These are phyloP conservation scores for Eustoma russellianum DNA, from an alignment of 257 asterid species.

Conservation along the genomic window DNA sequence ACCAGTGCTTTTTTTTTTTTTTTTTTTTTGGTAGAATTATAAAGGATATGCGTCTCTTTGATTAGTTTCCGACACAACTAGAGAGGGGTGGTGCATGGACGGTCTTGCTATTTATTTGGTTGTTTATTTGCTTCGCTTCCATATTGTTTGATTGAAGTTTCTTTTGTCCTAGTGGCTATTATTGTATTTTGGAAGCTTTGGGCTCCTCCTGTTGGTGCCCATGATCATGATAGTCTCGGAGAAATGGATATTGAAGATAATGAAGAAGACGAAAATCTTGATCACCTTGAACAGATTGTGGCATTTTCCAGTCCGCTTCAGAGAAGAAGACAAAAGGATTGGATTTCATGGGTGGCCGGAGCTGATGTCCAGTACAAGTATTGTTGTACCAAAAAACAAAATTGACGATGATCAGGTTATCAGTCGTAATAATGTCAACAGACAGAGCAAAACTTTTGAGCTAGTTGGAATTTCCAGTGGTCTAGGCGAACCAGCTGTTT, in stretches of 20 bases:
- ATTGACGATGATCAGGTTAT: constrained; percentile 14
- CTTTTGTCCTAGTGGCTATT: background rate
- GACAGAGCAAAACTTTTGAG: constrained; percentile 8
- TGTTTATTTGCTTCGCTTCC: too few relatives aligned
- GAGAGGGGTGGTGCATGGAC: too few relatives aligned
- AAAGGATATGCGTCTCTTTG: too few relatives aligned
- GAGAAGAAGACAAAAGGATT: constrained; percentile 58
- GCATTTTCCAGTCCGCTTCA: constrained; percentile 46
- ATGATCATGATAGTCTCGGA: constrained; percentile 11
- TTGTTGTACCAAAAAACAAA: constrained; percentile 10
- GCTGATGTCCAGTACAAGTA: constrained; percentile 23
- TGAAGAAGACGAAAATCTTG: constrained; percentile 34
- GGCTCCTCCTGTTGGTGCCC: constrained; percentile 34
- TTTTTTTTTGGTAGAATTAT: too few relatives aligned
- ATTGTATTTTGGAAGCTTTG: constrained; percentile 46
- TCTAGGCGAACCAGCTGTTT: constrained; percentile 12
- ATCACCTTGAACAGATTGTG: constrained; percentile 31
- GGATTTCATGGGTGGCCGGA: constrained; percentile 53
- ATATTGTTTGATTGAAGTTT: too few relatives aligned
- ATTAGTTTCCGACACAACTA: too few relatives aligned
- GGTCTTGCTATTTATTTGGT: too few relatives aligned
- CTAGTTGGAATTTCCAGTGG: constrained; percentile 16
- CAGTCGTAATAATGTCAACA: constrained; percentile 6
- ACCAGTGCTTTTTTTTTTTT: too few relatives aligned
- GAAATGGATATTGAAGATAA: constrained; percentile 23